Evolutionary conservation across 306 rosid species (phyloP), one percentile per base, ranked within the genome.

Genomic region (Sesbania bispinosa): DNA sequence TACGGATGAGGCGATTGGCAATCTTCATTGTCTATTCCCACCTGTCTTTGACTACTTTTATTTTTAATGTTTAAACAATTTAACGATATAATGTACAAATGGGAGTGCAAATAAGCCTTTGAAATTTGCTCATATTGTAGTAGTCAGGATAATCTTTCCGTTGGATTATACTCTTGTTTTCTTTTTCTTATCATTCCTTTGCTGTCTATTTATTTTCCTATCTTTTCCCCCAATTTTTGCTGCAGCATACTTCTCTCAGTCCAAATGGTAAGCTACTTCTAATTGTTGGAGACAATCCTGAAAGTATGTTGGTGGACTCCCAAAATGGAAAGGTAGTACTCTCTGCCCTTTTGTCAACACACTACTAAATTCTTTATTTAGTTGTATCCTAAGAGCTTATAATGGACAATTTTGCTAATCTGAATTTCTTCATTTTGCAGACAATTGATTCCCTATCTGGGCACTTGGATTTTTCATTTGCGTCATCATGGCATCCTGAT

Each of bases 381-480:
- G 54, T 15, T 67, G 51, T 14, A 67, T 73, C 27, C 59, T 19
- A 58, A 9, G 33, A 24, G 63, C 38, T 14, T 48, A 48, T 74
- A 18, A 14, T 50, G 30, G 74, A 27, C 45, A 20, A 27, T 30
- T 7, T 15, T 36, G 53, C 78, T 39, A 43, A 69, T 64, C 53
- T 41, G 52, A 57, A 7, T 52, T 57, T 64, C 66, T 32, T 30
- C 50, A 8, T 24, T 24, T 62, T 83, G 81, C 87, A 90, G 95
- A 86, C 81, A 10, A 69, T 86, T 18, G 57, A 0, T 39, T 3
- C 82, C 54, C 75, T 86, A 57, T 59, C 78, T 27, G 97, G 97
- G 5, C 97, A 90, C 71, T 76, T 90, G 35, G 97, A 90, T 85
- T 90, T 79, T 79, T 90, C 95, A 2, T 90, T 90, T 76, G 97